These are phyloP conservation scores for Drechslerella stenobrocha DNA, from an alignment of 2,329 filamentous ascomycete species.

Conservation along the genomic window DNA sequence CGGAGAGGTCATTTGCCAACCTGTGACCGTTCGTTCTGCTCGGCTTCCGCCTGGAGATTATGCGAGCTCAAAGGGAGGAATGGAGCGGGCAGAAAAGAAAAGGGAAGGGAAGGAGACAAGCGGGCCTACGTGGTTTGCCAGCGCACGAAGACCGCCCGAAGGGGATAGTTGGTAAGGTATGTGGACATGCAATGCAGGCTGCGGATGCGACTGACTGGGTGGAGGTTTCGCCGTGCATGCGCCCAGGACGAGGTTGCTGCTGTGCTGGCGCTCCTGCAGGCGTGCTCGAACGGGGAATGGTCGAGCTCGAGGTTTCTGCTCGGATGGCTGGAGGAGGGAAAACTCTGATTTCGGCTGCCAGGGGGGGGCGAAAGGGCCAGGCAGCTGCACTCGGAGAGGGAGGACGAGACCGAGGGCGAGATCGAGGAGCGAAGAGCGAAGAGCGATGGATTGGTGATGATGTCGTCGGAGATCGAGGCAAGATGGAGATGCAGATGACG, in stretches of 20 bases:
- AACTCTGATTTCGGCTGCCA: background rate
- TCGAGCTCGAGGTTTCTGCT: constrained; percentile 3
- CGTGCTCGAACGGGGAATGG: constrained; percentile 5
- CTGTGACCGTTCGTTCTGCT: constrained; percentile 4
- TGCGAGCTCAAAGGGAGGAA: background rate
- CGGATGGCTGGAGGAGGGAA: background rate
- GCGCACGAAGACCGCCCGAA: constrained; percentile 38
- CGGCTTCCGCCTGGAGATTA: no score
- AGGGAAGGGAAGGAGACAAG: constrained; percentile 12
- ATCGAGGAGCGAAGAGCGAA: background rate
- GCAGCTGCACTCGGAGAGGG: no score
- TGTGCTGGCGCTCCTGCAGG: constrained; percentile 8
- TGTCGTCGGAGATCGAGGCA: background rate
- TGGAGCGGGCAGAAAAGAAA: background rate
- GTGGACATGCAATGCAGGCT: constrained; percentile 17
- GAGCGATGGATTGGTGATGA: background rate
- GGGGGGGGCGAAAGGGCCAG: background rate
- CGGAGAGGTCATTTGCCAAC: background rate
- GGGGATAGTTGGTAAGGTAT: constrained; percentile 34
- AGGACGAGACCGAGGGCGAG: background rate
- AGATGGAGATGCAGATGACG: background rate
- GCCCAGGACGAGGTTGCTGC: constrained; percentile 3
- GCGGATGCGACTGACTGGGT: constrained; percentile 16
- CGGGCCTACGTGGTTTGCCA: constrained; percentile 42
- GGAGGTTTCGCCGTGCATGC: constrained; percentile 4